These are phyloP conservation scores for Plasmopara halstedii DNA, from an alignment of 352 stramenopile genomes.

Conservation along the genomic window DNA sequence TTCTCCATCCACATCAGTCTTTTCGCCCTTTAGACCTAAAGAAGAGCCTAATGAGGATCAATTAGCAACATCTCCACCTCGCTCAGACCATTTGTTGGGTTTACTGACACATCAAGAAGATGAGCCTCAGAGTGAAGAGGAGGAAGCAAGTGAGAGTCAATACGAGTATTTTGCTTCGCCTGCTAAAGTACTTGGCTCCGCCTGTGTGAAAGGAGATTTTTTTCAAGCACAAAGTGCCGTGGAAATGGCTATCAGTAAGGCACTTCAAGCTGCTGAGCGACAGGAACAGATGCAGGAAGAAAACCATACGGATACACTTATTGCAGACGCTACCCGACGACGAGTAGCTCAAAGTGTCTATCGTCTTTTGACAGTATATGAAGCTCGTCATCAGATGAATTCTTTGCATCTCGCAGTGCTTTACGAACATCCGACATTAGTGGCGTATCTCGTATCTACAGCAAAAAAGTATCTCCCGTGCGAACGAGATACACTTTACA, in stretches of 20 bases:
- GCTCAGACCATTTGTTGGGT: slow-evolving; percentile 9
- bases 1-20: slow-evolving; percentile 32
- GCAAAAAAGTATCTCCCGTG: slow-evolving; percentile 36
- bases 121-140: slow-evolving; percentile 17
- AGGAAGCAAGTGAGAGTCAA: slow-evolving; percentile 20
- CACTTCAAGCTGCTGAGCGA: slow-evolving; percentile 15
- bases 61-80: slow-evolving; percentile 9
- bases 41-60: slow-evolving; percentile 3
- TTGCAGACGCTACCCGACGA: slow-evolving; percentile 1
- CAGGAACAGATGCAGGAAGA: slow-evolving; percentile 12
- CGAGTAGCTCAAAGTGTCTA: slow-evolving; percentile 29
- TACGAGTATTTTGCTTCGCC: slow-evolving; percentile 54
- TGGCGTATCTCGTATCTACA: slow-evolving; percentile 45
- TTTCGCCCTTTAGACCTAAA: slow-evolving; percentile 27
- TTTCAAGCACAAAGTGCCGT: slow-evolving; percentile 59
- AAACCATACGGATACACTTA: slow-evolving; percentile 4
- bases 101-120: slow-evolving; percentile 13
- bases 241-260: slow-evolving; percentile 43
- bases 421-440: slow-evolving; percentile 65
- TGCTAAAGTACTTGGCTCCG: slow-evolving; percentile 53
- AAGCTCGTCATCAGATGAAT: slow-evolving; percentile 72
- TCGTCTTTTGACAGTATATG: slow-evolving; percentile 51
- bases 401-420: slow-evolving; percentile 59
- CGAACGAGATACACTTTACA: slow-evolving; percentile 1
- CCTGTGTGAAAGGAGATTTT: slow-evolving; percentile 72